Evolutionary conservation across 306 rosid genomes (phyloP).

Genomic region (Lotus japonicus): DNA sequence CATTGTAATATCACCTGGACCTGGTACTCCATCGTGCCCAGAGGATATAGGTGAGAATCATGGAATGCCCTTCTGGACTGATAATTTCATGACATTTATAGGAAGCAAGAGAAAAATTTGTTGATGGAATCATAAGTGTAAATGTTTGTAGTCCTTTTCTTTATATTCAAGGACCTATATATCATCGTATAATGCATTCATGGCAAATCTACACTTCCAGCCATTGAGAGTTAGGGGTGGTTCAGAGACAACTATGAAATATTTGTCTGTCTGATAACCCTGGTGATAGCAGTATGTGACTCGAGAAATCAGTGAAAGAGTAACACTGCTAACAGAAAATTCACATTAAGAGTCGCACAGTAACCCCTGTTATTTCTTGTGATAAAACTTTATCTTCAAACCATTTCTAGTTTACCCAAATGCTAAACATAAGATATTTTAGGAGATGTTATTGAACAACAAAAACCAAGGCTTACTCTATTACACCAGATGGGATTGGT

Average conservation of each 20-base stretch:
- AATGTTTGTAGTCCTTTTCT: background rate
- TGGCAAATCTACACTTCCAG: background rate
- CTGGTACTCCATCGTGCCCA: conserved; percentile 86
- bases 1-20: conserved; percentile 98
- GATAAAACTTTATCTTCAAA: conserved; percentile 11
- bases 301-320: conserved; percentile 7
- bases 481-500: background rate
- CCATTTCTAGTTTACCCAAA: background rate
- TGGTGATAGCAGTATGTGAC: background rate
- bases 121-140: background rate
- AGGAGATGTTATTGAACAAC: conserved; percentile 1
- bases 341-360: background rate
- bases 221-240: background rate
- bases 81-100: background rate
- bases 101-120: conserved; percentile 5
- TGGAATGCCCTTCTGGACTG: background rate
- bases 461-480: background rate
- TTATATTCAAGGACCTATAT: background rate
- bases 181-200: background rate
- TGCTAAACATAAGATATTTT: background rate
- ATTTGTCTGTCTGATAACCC: background rate
- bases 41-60: conserved; percentile 74
- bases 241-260: conserved; percentile 11
- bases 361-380: background rate
- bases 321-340: conserved; percentile 2